Conservation (phyloP, 768 basidiomycete genomes). For the Xerocomellus amylosporus region DNA sequence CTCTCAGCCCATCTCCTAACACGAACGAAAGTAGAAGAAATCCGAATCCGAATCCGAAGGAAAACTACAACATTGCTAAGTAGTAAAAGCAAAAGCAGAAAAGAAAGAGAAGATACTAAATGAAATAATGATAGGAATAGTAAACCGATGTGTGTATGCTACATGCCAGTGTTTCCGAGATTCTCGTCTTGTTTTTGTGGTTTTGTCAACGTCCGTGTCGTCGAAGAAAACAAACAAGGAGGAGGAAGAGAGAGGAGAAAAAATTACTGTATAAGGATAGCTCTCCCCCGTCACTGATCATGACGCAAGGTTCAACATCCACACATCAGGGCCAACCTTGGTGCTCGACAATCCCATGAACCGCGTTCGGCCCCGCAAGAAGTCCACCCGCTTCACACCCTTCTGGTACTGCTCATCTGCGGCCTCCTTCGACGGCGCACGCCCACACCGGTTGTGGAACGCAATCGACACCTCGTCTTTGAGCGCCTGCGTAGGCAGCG, state of each 20-base stretch:
- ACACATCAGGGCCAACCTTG: conserved; percentile 35
- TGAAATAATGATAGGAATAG: conserved; percentile 29
- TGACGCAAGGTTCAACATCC: conserved; percentile 30
- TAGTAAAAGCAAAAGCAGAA: not conserved
- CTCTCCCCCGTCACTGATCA: conserved; percentile 11
- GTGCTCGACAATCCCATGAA: conserved; percentile 48
- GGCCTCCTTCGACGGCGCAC: conserved; percentile 28
- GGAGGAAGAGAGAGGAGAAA: not conserved
- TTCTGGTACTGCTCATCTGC: conserved; percentile 42
- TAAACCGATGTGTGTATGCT: conserved; percentile 17
- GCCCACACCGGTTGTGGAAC: conserved; percentile 41
- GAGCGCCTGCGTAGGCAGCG: conserved; percentile 32
- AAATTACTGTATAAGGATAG: conserved; percentile 30
- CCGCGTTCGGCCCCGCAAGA: conserved; percentile 40
- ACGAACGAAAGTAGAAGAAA: not conserved
- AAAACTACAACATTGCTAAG: not conserved
- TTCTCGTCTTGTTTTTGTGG: conserved; percentile 11
- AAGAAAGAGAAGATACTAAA: not conserved
- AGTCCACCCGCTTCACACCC: conserved; percentile 56
- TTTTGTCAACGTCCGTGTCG: conserved; percentile 19
- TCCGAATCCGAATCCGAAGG: conserved; percentile 1
- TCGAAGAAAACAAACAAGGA: not conserved
- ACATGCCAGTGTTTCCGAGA: conserved; percentile 18
- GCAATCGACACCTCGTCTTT: conserved; percentile 40
- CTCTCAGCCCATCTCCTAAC: not conserved